Conservation (phyloP, 1,284 basidiomycete species). For the Heterobasidion occidentale region DNA sequence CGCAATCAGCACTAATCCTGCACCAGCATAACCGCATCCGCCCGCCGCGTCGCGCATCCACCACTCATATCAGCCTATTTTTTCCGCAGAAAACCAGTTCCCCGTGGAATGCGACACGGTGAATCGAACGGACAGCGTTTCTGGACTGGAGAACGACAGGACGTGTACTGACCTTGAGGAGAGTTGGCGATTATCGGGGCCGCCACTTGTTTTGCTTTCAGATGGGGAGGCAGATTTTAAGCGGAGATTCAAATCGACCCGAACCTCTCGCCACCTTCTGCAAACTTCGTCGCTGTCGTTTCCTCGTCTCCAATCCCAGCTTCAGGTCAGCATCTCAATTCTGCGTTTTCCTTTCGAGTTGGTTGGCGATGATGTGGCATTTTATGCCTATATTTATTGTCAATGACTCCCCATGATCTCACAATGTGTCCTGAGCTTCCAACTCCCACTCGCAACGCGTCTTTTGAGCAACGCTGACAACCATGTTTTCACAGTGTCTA, state of each 20-base stretch:
- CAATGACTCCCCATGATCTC: conserved; percentile 52
- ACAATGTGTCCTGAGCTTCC: conserved; percentile 29
- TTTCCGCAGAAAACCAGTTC: not conserved
- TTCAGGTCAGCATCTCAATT: not conserved
- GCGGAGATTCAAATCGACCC: conserved; percentile 6
- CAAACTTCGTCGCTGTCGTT: not conserved
- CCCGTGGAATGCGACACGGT: not conserved
- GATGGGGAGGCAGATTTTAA: conserved; percentile 3
- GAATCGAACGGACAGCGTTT: not conserved
- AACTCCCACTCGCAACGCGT: not conserved
- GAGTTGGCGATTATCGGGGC: conserved; percentile 35
- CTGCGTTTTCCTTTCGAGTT: conserved; percentile 1
- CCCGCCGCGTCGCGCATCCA: conserved; percentile 37
- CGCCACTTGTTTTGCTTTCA: conserved; percentile 16
- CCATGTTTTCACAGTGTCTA: not conserved
- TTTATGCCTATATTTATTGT: conserved; percentile 59
- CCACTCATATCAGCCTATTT: conserved; percentile 1
- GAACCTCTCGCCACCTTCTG: not conserved
- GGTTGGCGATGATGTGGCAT: conserved; percentile 37
- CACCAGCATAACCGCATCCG: conserved; percentile 17
- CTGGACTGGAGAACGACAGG: conserved; percentile 9
- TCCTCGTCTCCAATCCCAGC: not conserved
- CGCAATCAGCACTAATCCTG: conserved; percentile 7
- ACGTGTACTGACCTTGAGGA: conserved; percentile 57
- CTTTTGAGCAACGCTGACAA: not conserved